Base-by-base conservation (phyloP, 306 rosid species). In the Boehmeria nivea region DNA sequence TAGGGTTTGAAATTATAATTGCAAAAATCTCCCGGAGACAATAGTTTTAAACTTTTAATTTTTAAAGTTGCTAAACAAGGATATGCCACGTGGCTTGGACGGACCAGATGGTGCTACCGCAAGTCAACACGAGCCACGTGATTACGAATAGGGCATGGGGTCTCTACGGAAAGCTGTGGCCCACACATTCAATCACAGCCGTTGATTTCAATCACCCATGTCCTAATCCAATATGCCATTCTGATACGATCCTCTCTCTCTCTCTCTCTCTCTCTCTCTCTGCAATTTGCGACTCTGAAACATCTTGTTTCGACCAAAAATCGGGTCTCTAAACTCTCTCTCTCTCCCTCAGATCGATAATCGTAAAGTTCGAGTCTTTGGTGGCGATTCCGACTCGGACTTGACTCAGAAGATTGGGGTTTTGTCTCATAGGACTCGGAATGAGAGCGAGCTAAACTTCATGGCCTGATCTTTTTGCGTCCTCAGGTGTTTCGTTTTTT, bases 401-500 rank as follows among this genome's bases (percentile, higher is more conserved):
- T 8, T 38, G n/a, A 26, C 44, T 61, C 64, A 14, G 40, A 15
- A 63, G 43, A 14, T 50, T 11, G 20, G 18, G 45, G 10, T 51
- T n/a, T 17, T 37, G 43, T 61, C 20, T 19, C 51, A 59, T 34
- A 44, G n/a, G 6, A 33, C 57, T 59, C 56, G 12, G 55, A 61
- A n/a, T 28, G 36, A 57, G 53, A 25, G 27, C 36, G 4, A 20
- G 27, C 51, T 65, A 13, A 24, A 26, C 60, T 43, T 66, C 68
- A 5, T 42, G 50, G 21, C 63, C 71, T 26, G 43, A 31, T 39
- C 31, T 8, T 15, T 12, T 18, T 16, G 0, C 18, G 12, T 17
- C 42, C 42, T 51, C 84, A 78, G 84, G 84, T 74, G 64, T 78
- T 74, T 31, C 36, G 45, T 40, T 40, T 2, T 4, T 40, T 14